phyloP scores from a whole-genome alignment of 2,329 filamentous ascomycete genomes.

The Ophiocordyceps camponoti-floridani region DNA sequence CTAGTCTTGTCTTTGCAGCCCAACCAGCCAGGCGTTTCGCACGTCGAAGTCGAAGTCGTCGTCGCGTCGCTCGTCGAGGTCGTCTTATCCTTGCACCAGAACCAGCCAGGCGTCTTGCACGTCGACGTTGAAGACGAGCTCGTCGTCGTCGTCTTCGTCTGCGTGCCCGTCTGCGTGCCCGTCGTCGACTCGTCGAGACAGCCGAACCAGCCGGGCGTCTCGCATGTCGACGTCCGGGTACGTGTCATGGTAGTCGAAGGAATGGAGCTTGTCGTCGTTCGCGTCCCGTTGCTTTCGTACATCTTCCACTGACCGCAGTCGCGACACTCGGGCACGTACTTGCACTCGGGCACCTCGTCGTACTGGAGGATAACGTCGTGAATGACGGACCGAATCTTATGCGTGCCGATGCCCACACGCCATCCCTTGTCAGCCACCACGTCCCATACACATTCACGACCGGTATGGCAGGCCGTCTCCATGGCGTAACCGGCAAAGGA shows the following conservation, averaged over 20 bases:
- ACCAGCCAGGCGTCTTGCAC: slow-evolving; percentile 46
- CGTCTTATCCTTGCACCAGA: slow-evolving; percentile 39
- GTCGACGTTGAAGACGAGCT: slow-evolving; percentile 30
- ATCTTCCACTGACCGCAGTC: slow-evolving; percentile 93
- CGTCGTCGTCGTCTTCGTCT: slow-evolving; percentile 16
- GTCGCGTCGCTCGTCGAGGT: slow-evolving; percentile 16
- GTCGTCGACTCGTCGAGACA: slow-evolving; percentile 48
- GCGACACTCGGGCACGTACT: slow-evolving; percentile 58
- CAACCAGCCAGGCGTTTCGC: slow-evolving; percentile 1
- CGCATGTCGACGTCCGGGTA: slow-evolving; percentile 71
- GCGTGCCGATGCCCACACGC: slow-evolving; percentile 78
- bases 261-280: slow-evolving; percentile 45
- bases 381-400: slow-evolving; percentile 80
- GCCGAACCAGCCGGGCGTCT: slow-evolving; percentile 88
- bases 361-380: slow-evolving; percentile 74
- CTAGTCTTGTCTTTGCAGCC: slow-evolving; percentile 4
- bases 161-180: slow-evolving; percentile 18
- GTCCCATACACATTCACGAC: slow-evolving; percentile 77
- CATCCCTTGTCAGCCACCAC: slow-evolving; percentile 83
- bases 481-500: slow-evolving; percentile 86
- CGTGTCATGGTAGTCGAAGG: slow-evolving; percentile 40
- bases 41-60: slow-evolving; percentile 10
- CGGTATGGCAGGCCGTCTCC: slow-evolving; percentile 83
- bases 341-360: slow-evolving; percentile 61
- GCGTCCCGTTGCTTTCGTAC: slow-evolving; percentile 79